phyloP scores from a whole-genome alignment of 805 yeast genomes.

The Metschnikowia peoriensis region DNA sequence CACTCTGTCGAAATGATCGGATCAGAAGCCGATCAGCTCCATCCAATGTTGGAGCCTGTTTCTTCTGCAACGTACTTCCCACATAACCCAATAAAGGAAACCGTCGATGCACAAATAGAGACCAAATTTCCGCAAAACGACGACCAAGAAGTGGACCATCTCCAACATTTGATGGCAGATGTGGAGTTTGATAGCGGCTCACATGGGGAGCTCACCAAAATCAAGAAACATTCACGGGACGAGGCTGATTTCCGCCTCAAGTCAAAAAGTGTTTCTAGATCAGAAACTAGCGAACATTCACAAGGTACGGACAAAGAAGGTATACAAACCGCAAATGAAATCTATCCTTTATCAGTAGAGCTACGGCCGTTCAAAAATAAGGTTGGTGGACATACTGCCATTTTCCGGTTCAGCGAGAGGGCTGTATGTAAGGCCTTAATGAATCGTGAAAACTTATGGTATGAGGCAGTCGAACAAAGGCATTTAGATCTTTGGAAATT shows the following conservation, averaged over 20 bases:
- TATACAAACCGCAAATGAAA: not conserved
- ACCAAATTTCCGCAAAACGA: constrained; percentile 3
- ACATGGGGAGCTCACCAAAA: constrained; percentile 31
- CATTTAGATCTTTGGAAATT: constrained; percentile 77
- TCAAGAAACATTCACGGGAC: constrained; percentile 16
- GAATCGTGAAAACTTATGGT: constrained; percentile 87
- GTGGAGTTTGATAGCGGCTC: constrained; percentile 44
- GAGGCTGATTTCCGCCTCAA: constrained; percentile 7
- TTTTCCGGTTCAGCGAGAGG: constrained; percentile 82
- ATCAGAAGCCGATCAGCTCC: not conserved
- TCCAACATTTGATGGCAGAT: constrained; percentile 50
- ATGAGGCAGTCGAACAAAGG: constrained; percentile 77
- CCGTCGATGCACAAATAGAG: constrained; percentile 15
- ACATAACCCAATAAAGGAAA: constrained; percentile 44
- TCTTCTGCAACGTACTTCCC: constrained; percentile 73
- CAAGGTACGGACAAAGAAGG: not conserved
- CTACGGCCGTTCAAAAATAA: constrained; percentile 87
- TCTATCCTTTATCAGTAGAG: constrained; percentile 77
- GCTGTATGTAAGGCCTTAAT: constrained; percentile 95
- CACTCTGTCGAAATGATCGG: not conserved
- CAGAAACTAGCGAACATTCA: not conserved
- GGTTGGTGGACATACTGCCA: constrained; percentile 98
- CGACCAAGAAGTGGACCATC: constrained; percentile 21
- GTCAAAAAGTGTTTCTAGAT: not conserved
- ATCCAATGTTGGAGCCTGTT: constrained; percentile 49